These are phyloP conservation scores for Eucalyptus lansdowneana DNA, from an alignment of 345 rosid genomes.

Conservation along the genomic window DNA sequence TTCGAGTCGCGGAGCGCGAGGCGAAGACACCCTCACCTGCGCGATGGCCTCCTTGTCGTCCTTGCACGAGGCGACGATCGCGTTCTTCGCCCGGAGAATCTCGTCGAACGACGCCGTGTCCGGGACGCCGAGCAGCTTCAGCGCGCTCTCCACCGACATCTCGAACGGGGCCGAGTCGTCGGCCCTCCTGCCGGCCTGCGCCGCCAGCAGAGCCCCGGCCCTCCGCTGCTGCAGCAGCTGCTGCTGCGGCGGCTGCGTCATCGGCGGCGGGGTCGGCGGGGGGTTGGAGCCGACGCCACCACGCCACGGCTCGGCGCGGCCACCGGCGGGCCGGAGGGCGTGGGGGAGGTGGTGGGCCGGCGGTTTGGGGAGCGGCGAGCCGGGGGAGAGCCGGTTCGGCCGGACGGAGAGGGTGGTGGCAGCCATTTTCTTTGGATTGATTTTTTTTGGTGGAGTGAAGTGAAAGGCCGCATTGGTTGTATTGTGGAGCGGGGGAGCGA, in stretches of 20 bases:
- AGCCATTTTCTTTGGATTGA: constrained; percentile 31
- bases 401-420: constrained; percentile 73
- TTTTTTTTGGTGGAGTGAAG: not conserved
- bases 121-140: constrained; percentile 88
- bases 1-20: not conserved
- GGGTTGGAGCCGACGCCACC: not conserved
- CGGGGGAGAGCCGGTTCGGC: constrained; percentile 39
- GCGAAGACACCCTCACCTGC: constrained; percentile 34
- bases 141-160: constrained; percentile 94
- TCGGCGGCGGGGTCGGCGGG: not conserved
- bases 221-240: constrained; percentile 12
- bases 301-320: constrained; percentile 29
- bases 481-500: not conserved
- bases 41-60: constrained; percentile 72
- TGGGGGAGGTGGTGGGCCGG: not conserved
- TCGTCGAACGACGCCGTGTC: constrained; percentile 88
- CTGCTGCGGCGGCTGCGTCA: not conserved
- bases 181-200: constrained; percentile 59
- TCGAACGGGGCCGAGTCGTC: constrained; percentile 85
- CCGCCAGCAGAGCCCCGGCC: constrained; percentile 4
- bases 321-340: not conserved
- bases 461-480: not conserved
- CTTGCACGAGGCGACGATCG: constrained; percentile 57
- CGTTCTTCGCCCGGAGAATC: constrained; percentile 87
- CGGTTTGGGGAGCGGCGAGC: constrained; percentile 17